Evolutionary conservation across 2,329 filamentous ascomycete species (phyloP).

Genomic region (Exophiala spinifera): DNA sequence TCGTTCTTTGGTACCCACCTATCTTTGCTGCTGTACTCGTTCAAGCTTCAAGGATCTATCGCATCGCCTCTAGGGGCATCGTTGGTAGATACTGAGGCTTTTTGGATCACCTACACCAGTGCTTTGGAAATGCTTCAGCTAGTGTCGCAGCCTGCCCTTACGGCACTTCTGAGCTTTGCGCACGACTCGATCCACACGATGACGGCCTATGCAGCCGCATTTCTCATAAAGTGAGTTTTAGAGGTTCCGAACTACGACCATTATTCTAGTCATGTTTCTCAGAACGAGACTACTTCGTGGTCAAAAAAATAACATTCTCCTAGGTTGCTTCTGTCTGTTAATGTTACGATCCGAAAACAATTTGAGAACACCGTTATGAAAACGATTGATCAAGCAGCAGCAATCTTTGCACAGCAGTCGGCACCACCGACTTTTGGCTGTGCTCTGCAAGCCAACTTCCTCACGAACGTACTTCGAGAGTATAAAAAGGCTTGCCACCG

Average conservation of each 20-base stretch:
- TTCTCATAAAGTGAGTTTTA: constrained; percentile 37
- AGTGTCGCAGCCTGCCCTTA: constrained; percentile 29
- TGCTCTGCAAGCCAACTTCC: constrained; percentile 25
- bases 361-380: background rate
- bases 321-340: constrained; percentile 2
- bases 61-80: constrained; percentile 24
- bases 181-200: constrained; percentile 45
- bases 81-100: constrained; percentile 31
- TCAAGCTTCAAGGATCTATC: constrained; percentile 36
- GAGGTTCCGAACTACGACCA: background rate
- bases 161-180: constrained; percentile 39
- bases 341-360: background rate
- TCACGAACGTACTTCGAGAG: constrained; percentile 26
- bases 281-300: background rate
- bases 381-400: constrained; percentile 2
- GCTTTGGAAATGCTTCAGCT: constrained; percentile 36
- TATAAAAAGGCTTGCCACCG: constrained; percentile 18
- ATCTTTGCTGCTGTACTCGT: constrained; percentile 38
- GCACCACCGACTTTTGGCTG: constrained; percentile 25
- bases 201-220: constrained; percentile 43
- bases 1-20: constrained; percentile 42
- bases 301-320: background rate
- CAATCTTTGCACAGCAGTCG: constrained; percentile 19
- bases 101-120: constrained; percentile 29
- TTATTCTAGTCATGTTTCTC: background rate